These are phyloP conservation scores for Sequoiadendron giganteum DNA, from an alignment of 75 land plant species.

Conservation along the genomic window DNA sequence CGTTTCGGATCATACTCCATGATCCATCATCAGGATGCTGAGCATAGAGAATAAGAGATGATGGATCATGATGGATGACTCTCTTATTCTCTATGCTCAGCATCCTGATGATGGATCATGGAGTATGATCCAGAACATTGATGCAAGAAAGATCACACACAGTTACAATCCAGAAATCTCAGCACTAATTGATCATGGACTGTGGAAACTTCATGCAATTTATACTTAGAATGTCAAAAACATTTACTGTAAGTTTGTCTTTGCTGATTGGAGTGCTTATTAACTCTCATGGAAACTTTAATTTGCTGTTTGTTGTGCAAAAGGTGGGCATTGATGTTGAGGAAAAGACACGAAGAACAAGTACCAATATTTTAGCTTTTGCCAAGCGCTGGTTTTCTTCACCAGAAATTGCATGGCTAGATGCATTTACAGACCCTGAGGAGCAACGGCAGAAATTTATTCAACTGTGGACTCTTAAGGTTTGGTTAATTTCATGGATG, in stretches of 20 bases:
- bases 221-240: background rate
- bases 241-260: background rate
- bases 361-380: constrained; percentile 45
- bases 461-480: constrained; percentile 92
- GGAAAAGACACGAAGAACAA: constrained; percentile 56
- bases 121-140: too few relatives aligned
- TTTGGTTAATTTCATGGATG: background rate
- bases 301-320: background rate
- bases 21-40: too few relatives aligned
- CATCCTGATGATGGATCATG: too few relatives aligned
- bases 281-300: background rate
- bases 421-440: constrained; percentile 52
- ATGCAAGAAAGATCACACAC: too few relatives aligned
- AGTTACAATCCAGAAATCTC: too few relatives aligned
- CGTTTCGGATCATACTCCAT: too few relatives aligned
- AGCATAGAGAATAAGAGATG: too few relatives aligned
- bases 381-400: constrained; percentile 65
- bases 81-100: too few relatives aligned
- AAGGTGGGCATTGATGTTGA: constrained; percentile 93
- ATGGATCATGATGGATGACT: too few relatives aligned
- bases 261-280: background rate
- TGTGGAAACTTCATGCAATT: too few relatives aligned
- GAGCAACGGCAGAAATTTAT: constrained; percentile 62
- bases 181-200: too few relatives aligned
- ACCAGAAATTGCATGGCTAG: constrained; percentile 54